phyloP scores from a whole-genome alignment of 805 yeast species.

The Yarrowia phangngaensis region DNA sequence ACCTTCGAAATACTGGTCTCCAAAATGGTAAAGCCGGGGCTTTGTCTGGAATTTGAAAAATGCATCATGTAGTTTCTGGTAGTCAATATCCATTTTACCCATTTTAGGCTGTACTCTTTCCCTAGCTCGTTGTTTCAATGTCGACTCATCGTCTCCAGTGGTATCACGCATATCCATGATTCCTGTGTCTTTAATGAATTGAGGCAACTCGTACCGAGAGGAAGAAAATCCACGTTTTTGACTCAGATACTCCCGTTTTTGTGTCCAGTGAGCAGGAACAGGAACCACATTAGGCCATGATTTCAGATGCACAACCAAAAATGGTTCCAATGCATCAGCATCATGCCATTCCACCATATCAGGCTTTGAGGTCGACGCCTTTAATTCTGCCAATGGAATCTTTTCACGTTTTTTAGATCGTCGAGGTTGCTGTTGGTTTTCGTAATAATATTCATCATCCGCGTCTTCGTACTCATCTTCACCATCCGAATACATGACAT shows the following conservation, averaged over 20 bases:
- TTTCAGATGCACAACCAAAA: constrained; percentile 60
- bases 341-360: constrained; percentile 84
- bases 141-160: constrained; percentile 46
- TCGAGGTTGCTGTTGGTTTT: constrained; percentile 40
- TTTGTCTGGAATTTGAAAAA: constrained; percentile 77
- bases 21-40: constrained; percentile 66
- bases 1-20: constrained; percentile 79
- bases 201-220: constrained; percentile 72
- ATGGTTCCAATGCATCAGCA: constrained; percentile 78
- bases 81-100: constrained; percentile 83
- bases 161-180: constrained; percentile 80
- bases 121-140: constrained; percentile 68
- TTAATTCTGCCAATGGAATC: constrained; percentile 64
- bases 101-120: constrained; percentile 85
- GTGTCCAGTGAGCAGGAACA: constrained; percentile 83
- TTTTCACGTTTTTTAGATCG: constrained; percentile 52
- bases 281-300: constrained; percentile 61
- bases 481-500: constrained; percentile 16
- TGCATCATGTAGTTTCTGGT: constrained; percentile 74
- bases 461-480: constrained; percentile 20
- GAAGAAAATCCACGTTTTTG: constrained; percentile 63
- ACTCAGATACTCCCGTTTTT: constrained; percentile 68
- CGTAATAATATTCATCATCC: constrained; percentile 38
- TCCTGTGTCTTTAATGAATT: constrained; percentile 75
- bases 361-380: constrained; percentile 58